Percentiles rank a stretch among this genome's conserved stretches.
These are phyloP conservation scores for Santalum album DNA, from an alignment of 164 flowering plant species.

Conservation along the genomic window DNA sequence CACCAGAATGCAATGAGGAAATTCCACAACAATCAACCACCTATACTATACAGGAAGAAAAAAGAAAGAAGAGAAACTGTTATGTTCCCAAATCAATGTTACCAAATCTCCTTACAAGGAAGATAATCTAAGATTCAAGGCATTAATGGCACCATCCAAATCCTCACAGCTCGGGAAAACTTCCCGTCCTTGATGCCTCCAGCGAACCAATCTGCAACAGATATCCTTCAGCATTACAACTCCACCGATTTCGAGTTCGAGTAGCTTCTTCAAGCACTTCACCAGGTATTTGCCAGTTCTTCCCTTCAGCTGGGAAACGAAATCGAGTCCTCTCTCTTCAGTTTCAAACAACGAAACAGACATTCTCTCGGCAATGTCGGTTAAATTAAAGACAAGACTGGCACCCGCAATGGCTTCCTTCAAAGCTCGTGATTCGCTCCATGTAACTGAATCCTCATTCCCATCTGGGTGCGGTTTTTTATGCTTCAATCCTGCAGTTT, in stretches of 20 bases:
- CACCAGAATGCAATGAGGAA: not conserved
- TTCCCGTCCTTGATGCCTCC: conserved; percentile 44
- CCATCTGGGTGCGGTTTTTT: conserved; percentile 8
- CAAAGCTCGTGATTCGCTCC: conserved; percentile 11
- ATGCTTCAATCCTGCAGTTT: conserved; percentile 13
- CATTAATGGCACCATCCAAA: conserved; percentile 23
- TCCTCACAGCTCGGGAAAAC: conserved; percentile 21
- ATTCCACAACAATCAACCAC: not conserved
- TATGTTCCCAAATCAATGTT: not conserved
- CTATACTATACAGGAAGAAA: too few relatives aligned
- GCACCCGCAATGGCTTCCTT: conserved; percentile 39
- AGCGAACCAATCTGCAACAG: conserved; percentile 29
- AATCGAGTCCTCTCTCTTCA: conserved; percentile 32
- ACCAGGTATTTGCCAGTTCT: conserved; percentile 35
- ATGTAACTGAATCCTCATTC: not conserved
- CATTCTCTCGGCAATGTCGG: conserved; percentile 44
- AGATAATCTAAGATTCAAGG: conserved; percentile 19
- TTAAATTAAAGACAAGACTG: conserved; percentile 39
- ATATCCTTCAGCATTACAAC: conserved; percentile 32
- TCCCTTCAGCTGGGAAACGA: conserved; percentile 30
- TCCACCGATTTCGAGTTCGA: conserved; percentile 14
- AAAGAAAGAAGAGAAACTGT: too few relatives aligned
- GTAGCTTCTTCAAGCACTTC: conserved; percentile 39
- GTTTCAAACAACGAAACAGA: conserved; percentile 28
- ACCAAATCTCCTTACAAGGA: conserved; percentile 8